Base-by-base conservation (phyloP, 495 filamentous ascomycete genomes). In the Paragyromitra xinjiangensis region DNA sequence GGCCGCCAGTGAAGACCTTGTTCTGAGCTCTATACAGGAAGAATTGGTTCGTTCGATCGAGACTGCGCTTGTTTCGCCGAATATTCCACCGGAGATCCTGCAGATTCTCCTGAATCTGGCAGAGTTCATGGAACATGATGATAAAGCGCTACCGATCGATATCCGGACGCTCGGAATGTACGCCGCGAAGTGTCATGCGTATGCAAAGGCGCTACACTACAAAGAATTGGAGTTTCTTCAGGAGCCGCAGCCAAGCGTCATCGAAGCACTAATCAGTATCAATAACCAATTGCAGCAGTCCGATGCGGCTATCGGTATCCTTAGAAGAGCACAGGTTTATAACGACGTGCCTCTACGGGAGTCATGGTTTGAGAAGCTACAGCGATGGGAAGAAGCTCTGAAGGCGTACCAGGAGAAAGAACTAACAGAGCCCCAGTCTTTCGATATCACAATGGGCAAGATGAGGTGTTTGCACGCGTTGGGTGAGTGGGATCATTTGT, bases 41-140 rank as follows among this genome's bases (percentile, higher is more conserved):
- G 96, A 98, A 80, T 87, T 98, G 53, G 93, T 99, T 51, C 90
- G 92, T 48, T 97, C 96, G 26, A 95, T 99, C 63, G 95, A 99
- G 82, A 94, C 91, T 65, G 97, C 96, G 0, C 91, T 99, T 75
- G 93, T 92, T 58, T 97, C 94, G 1, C 90, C 93, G 24, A 91
- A 97, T 73, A 96, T 98, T 29, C 95, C 95, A 0, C 95, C 95
- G 0, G 96, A 99, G 82, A 92, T 99, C 62, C 86, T 98, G 2
- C 95, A 97, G 66, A 91, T 97, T 45, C 88, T 99, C 12, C 89
- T 99, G 65, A 99, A 98, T 83, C 88, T 99, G 14, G 95, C 94
- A 2, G 95, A 99, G 79, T 99, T 98, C 83, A 99, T 99, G 95
- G 95, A 99, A 81, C 95, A 99, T 80, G 95, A 98, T 80, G 95